Percentiles rank a stretch among this genome's conserved stretches.
Conservation (phyloP, 495 filamentous ascomycete species). For the Neurospora sp. region DNA sequence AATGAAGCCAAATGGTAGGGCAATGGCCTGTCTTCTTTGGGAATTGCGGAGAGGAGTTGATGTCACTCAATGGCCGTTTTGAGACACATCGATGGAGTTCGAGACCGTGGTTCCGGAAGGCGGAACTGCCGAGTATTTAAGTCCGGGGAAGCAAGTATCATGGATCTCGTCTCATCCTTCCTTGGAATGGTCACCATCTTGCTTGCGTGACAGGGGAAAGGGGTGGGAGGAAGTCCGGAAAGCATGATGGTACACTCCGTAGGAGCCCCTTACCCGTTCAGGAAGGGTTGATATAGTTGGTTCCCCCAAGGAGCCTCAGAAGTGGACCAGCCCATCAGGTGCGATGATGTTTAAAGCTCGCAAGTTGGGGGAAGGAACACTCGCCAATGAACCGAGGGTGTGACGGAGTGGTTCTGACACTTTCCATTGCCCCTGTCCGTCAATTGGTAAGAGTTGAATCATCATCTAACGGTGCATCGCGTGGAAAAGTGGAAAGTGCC, state of each 20-base stretch:
- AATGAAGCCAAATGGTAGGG: too few species aligned
- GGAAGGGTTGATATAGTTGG: background rate
- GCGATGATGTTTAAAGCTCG: background rate
- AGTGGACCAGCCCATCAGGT: background rate
- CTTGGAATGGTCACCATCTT: background rate
- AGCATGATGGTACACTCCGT: background rate
- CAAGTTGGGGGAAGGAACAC: background rate
- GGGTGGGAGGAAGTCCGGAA: background rate
- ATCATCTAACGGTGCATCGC: background rate
- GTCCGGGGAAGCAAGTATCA: background rate
- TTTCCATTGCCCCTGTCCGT: background rate
- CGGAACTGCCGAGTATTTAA: background rate
- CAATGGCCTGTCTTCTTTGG: background rate
- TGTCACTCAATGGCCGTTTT: background rate
- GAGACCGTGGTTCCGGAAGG: background rate
- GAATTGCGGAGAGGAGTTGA: background rate
- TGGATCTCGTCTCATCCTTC: background rate
- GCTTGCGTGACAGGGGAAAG: background rate
- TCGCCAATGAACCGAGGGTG: background rate
- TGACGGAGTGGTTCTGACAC: background rate
- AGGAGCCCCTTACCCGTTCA: background rate
- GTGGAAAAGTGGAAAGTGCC: background rate
- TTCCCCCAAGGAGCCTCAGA: background rate
- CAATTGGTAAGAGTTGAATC: background rate
- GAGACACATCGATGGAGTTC: background rate